Base-by-base conservation (phyloP, 2,329 filamentous ascomycete species). In the Monascus ruber region DNA sequence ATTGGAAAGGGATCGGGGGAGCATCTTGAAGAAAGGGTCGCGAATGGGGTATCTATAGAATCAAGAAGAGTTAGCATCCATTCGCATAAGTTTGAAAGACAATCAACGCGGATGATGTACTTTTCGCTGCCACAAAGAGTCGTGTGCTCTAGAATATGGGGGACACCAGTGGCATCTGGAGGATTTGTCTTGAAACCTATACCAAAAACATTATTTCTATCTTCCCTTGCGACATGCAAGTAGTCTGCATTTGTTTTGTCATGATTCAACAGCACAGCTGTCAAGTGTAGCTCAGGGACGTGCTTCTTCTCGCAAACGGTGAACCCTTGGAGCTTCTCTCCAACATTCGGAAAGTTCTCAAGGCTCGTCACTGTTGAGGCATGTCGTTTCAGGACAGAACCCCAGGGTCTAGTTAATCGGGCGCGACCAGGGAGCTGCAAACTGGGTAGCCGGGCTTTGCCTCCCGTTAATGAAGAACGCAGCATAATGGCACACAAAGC, bases 11-110 rank as follows among this genome's bases (percentile, higher is more conserved):
- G 91, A 95, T 51, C 91, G 80, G 24, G 91, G 91, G 25, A 98
- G 76, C 91, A 98, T 98, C 74, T 96, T 98, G 73, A 98, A 98
- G 72, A 98, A 98, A 0, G 91, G 91, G 56, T 98, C 91, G 45
- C 91, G 85, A 42, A 98, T 89, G n/a, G 91, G 91, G 59, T 88
- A 94, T 62, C 85, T 89, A 57, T 37, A 42, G 34, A 40, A 5
- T 4, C 17, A 35, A 44, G 44, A 33, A 53, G 44, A 32, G 33
- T 26, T 25, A 17, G 26, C n/a, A 25, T 28, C 8, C 26, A 11
- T n/a, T 9, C 6, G 7, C 10, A 29, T 7, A 24, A 17, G 26
- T 26, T 24, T 17, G n/a, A 31, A 6, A n/a, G 24, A 29, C n/a
- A 17, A 31, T 28, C 34, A 26, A n/a, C 7, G 43, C 68, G 17